phyloP scores from a whole-genome alignment of 1,284 basidiomycete genomes.

The Pseudozyma sp. region DNA sequence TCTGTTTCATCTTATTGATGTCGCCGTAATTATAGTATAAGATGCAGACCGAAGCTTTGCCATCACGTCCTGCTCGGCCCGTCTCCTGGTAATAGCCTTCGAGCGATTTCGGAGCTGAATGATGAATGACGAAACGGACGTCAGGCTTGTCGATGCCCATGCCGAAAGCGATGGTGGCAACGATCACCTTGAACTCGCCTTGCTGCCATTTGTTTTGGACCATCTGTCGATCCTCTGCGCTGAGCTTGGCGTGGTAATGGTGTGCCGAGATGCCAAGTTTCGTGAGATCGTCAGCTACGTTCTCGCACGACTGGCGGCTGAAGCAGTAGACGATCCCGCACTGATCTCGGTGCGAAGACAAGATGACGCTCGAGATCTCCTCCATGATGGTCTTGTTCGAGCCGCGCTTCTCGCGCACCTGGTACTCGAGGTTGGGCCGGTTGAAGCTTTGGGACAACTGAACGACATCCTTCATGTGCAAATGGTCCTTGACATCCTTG shows the following conservation, averaged over 20 bases:
- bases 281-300: conserved; percentile 78
- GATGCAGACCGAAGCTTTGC: conserved; percentile 71
- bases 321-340: conserved; percentile 91
- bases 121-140: conserved; percentile 83
- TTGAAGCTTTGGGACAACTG: conserved; percentile 85
- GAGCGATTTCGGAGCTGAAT: conserved; percentile 77
- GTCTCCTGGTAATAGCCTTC: conserved; percentile 86
- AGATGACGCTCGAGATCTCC: conserved; percentile 82
- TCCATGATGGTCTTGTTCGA: conserved; percentile 71
- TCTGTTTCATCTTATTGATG: conserved; percentile 72
- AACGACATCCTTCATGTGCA: conserved; percentile 74
- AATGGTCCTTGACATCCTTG: conserved; percentile 80
- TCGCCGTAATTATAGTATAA: conserved; percentile 74
- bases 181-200: conserved; percentile 82
- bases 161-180: conserved; percentile 87
- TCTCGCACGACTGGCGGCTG: conserved; percentile 80
- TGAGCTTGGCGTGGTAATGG: conserved; percentile 89
- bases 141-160: conserved; percentile 97
- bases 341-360: conserved; percentile 74
- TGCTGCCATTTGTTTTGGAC: conserved; percentile 82
- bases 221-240: conserved; percentile 75
- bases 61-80: conserved; percentile 84
- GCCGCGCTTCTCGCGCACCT: conserved; percentile 75
- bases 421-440: conserved; percentile 84
- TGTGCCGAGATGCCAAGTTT: conserved; percentile 76